A percentile compares a stretch with the other conserved stretches of the same genome.
Evolutionary conservation across 2,329 filamentous ascomycete species (phyloP).

Genomic region (Rhinocladiella mackenziei): DNA sequence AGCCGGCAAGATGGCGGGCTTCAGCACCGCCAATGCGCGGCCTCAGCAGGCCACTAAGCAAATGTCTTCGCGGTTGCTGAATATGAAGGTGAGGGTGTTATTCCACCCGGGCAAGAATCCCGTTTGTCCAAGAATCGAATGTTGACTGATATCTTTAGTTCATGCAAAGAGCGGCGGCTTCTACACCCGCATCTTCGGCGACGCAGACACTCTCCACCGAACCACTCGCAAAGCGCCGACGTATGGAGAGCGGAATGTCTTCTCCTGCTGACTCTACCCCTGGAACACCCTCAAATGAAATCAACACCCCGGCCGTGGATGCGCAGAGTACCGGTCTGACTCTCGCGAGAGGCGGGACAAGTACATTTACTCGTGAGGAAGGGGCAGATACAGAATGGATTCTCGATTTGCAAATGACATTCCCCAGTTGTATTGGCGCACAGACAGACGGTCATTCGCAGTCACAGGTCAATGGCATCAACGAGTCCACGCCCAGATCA

Average conservation of each 20-base stretch:
- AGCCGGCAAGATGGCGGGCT: slow-evolving; percentile 17
- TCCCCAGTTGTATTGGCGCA: background rate
- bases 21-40: slow-evolving; percentile 15
- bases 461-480: background rate
- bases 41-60: slow-evolving; percentile 21
- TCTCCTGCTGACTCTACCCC: slow-evolving; percentile 12
- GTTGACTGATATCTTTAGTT: slow-evolving; percentile 18
- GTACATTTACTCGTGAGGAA: slow-evolving; percentile 14
- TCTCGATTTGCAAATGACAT: slow-evolving; percentile 20
- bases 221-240: slow-evolving; percentile 22
- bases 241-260: slow-evolving; percentile 13
- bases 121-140: background rate
- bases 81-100: slow-evolving; percentile 27
- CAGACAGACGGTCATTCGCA: background rate
- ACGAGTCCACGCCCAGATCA: background rate
- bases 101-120: background rate
- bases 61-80: slow-evolving; percentile 29
- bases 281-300: slow-evolving; percentile 10
- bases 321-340: slow-evolving; percentile 1
- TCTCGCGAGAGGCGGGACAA: slow-evolving; percentile 15
- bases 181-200: slow-evolving; percentile 8
- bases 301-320: slow-evolving; percentile 4
- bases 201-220: slow-evolving; percentile 20
- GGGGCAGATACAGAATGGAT: slow-evolving; percentile 29
- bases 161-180: slow-evolving; percentile 27